A percentile compares a stretch with the other conserved stretches of the same genome.
Conservation (phyloP, 805 yeast genomes). For the Candida tibetensis region DNA sequence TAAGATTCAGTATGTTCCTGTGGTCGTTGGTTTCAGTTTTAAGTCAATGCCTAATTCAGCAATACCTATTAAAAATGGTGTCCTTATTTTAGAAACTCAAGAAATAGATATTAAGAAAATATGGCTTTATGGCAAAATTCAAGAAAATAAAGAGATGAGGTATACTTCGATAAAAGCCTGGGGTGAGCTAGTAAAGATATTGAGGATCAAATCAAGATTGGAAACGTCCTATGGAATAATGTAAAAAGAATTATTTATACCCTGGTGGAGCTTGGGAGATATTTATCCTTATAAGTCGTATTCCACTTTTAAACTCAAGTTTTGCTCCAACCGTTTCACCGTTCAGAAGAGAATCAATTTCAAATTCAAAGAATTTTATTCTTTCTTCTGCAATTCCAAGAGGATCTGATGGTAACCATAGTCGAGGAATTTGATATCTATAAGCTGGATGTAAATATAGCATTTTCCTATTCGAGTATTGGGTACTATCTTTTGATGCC, state of each 20-base stretch:
- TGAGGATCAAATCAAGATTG: constrained; percentile 17
- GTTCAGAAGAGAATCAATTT: constrained; percentile 15
- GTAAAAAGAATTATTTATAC: constrained; percentile 23
- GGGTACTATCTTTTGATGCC: no score
- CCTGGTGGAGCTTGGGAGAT: constrained; percentile 35
- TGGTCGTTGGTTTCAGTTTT: constrained; percentile 30
- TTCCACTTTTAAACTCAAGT: constrained; percentile 13
- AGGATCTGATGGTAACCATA: constrained; percentile 42
- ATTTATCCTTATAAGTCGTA: constrained; percentile 13
- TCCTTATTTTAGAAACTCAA: constrained; percentile 20
- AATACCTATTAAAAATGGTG: constrained; percentile 28
- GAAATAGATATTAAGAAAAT: constrained; percentile 17
- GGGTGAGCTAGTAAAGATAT: constrained; percentile 5
- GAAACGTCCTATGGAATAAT: constrained; percentile 9
- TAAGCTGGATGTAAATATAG: constrained; percentile 39
- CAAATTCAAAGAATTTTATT: constrained; percentile 16
- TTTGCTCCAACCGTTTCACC: constrained; percentile 27
- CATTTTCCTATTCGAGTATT: constrained; percentile 22
- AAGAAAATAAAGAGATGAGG: constrained; percentile 3
- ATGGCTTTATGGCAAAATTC: constrained; percentile 24
- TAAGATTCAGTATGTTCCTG: constrained; percentile 26
- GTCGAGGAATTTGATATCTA: constrained; percentile 32
- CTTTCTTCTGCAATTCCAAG: constrained; percentile 26
- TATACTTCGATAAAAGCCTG: constrained; percentile 11
- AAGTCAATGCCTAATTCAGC: constrained; percentile 21